Percentiles rank a stretch among this genome's conserved stretches.
Conservation (phyloP, 805 yeast genomes). For the Metschnikowia baotianmanensis region DNA sequence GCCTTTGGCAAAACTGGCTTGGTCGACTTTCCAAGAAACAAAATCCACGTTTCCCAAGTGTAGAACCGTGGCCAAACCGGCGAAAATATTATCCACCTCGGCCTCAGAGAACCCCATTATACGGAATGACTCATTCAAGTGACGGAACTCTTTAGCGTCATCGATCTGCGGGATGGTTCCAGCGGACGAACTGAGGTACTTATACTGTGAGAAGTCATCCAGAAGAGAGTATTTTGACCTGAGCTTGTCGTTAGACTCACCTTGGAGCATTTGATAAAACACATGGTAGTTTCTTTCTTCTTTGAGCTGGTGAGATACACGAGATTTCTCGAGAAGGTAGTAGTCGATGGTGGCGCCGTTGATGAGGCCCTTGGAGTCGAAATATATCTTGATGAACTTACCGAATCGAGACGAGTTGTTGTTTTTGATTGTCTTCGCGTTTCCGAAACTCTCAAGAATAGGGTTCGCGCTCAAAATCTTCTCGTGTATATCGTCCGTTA, state of each 20-base stretch:
- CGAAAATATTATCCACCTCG: conserved; percentile 59
- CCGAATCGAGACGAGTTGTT: conserved; percentile 97
- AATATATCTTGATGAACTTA: conserved; percentile 86
- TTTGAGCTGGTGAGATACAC: conserved; percentile 74
- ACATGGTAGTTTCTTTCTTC: conserved; percentile 91
- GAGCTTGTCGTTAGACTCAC: conserved; percentile 51
- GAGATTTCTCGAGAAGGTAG: conserved; percentile 89
- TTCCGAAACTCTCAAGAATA: conserved; percentile 92
- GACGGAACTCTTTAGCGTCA: conserved; percentile 66
- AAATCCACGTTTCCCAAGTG: conserved; percentile 86
- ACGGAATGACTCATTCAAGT: conserved; percentile 63
- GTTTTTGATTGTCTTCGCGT: conserved; percentile 92
- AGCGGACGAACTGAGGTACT: conserved; percentile 54
- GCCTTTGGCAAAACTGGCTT: conserved; percentile 62
- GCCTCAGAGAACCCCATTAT: conserved; percentile 64
- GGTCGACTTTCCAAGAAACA: conserved; percentile 64
- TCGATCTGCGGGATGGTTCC: conserved; percentile 67
- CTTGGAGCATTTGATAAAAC: conserved; percentile 81
- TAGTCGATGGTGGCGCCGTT: conserved; percentile 92
- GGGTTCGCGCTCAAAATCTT: conserved; percentile 94
- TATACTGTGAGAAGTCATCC: conserved; percentile 40
- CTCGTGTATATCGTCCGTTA: conserved; percentile 60
- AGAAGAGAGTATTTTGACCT: conserved; percentile 41
- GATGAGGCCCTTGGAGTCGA: conserved; percentile 60
- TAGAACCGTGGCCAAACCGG: conserved; percentile 69